Percentiles rank a stretch among this genome's conserved stretches.
Evolutionary conservation across 2,329 filamentous ascomycete species (phyloP).

Genomic region (Claviceps arundinis): DNA sequence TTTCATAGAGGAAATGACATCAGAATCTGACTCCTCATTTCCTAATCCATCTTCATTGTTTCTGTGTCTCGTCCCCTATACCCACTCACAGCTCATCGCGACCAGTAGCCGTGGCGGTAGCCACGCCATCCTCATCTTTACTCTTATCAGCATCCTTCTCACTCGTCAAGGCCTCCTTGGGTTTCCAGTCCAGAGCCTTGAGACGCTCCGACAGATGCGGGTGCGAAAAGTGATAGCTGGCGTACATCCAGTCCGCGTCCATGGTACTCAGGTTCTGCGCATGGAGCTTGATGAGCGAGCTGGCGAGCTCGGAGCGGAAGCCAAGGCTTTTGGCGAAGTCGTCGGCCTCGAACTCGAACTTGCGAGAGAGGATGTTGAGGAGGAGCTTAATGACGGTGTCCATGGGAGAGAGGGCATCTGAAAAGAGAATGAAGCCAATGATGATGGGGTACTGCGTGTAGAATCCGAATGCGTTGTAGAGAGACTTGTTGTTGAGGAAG

Average conservation of each 20-base stretch:
- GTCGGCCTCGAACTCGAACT: constrained; percentile 94
- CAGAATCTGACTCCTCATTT: no score
- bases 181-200: constrained; percentile 79
- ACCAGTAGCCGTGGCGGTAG: constrained; percentile 59
- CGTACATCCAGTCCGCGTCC: constrained; percentile 98
- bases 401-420: constrained; percentile 86
- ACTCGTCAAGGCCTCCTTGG: constrained; percentile 34
- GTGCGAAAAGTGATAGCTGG: constrained; percentile 96
- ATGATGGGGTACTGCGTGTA: constrained; percentile 73
- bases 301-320: constrained; percentile 69
- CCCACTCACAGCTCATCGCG: constrained; percentile 50
- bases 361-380: constrained; percentile 91
- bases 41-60: not conserved
- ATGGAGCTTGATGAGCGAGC: constrained; percentile 90
- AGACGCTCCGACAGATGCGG: constrained; percentile 89
- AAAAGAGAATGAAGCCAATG: constrained; percentile 95
- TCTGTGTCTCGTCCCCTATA: not conserved
- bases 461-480: constrained; percentile 90
- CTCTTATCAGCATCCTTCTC: constrained; percentile 26
- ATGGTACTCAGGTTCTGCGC: constrained; percentile 97
- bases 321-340: constrained; percentile 76
- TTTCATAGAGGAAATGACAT: no score
- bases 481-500: constrained; percentile 87
- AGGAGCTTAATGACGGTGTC: constrained; percentile 88
- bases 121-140: constrained; percentile 30